These are phyloP conservation scores for Cucurbita argyrosperma DNA, from an alignment of 306 rosid species.

Conservation along the genomic window DNA sequence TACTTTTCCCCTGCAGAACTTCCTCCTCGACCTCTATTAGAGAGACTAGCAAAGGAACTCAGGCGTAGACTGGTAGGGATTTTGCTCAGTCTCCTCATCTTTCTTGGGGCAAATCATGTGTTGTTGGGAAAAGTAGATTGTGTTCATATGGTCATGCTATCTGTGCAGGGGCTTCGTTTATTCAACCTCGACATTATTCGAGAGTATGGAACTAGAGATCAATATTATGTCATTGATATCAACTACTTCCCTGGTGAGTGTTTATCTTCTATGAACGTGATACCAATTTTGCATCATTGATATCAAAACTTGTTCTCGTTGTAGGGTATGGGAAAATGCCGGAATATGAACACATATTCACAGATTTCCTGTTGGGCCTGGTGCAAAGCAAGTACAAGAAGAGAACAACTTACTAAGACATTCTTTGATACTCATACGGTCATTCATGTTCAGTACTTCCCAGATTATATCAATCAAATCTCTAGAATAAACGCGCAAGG, in stretches of 20 bases:
- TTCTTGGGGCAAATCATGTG: background rate
- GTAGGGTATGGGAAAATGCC: constrained; percentile 94
- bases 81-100: background rate
- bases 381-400: constrained; percentile 42
- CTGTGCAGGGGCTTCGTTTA: constrained; percentile 56
- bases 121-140: background rate
- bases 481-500: background rate
- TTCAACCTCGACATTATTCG: constrained; percentile 86
- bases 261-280: background rate
- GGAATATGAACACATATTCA: constrained; percentile 81
- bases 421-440: background rate
- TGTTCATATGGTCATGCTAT: background rate
- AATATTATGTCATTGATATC: constrained; percentile 74
- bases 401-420: constrained; percentile 13
- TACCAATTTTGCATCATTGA: background rate
- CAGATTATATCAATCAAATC: background rate
- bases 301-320: background rate
- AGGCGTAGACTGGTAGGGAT: constrained; percentile 49
- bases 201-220: constrained; percentile 55
- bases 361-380: constrained; percentile 71
- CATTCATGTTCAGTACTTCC: background rate
- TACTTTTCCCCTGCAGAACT: constrained; percentile 50
- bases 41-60: constrained; percentile 78
- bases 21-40: constrained; percentile 82
- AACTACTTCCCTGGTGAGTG: constrained; percentile 83